Conservation (phyloP, 768 basidiomycete genomes). For the Cubamyces sp. region DNA sequence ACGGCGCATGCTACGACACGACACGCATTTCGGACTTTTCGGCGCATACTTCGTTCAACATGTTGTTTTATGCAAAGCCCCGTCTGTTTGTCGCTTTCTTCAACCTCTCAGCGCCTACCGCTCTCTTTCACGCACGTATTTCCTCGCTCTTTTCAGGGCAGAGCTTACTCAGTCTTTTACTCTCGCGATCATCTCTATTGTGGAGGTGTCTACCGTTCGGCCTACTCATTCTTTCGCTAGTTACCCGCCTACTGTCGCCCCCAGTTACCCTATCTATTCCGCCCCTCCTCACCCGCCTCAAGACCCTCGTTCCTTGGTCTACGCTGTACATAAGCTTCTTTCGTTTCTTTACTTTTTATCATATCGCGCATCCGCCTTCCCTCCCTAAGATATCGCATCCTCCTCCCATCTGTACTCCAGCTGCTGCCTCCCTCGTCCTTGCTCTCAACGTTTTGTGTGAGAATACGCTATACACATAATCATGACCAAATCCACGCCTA, state of each 20-base stretch:
- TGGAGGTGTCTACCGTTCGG: not conserved
- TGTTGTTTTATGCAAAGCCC: conserved; percentile 21
- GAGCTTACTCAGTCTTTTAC: not conserved
- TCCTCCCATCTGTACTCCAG: conserved; percentile 29
- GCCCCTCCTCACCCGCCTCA: not conserved
- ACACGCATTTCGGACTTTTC: conserved; percentile 18
- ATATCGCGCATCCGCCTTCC: not conserved
- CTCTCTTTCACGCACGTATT: not conserved
- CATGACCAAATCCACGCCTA: not conserved
- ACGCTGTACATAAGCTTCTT: conserved; percentile 8
- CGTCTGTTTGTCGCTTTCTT: conserved; percentile 6
- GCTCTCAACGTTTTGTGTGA: conserved; percentile 31
- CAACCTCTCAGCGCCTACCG: conserved; percentile 1
- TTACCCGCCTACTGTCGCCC: not conserved
- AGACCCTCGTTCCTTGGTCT: not conserved
- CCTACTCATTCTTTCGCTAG: not conserved
- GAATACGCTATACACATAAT: conserved; percentile 29
- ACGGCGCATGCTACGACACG: conserved; percentile 20
- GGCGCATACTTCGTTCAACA: conserved; percentile 21
- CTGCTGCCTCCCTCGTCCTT: conserved; percentile 20
- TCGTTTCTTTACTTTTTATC: conserved; percentile 1
- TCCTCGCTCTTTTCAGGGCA: conserved; percentile 1
- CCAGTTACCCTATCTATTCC: not conserved
- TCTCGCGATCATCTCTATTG: not conserved
- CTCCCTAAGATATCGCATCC: conserved; percentile 17